Conservation (phyloP, 2,329 filamentous ascomycete species). For the Emydomyces testavorans region DNA sequence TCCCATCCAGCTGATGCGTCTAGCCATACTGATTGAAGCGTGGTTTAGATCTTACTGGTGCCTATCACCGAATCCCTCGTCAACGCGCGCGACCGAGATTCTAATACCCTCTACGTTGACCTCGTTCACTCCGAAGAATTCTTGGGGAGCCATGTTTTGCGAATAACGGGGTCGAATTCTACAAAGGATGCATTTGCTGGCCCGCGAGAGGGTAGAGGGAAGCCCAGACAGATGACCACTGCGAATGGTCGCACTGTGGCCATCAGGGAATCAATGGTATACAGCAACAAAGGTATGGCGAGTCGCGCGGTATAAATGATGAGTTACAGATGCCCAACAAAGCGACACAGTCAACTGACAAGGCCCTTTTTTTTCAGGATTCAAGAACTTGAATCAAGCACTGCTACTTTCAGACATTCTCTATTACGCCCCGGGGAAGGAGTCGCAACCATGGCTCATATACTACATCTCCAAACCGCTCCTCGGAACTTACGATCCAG, state of each 20-base stretch:
- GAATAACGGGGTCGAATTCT: constrained; percentile 50
- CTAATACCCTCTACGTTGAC: constrained; percentile 63
- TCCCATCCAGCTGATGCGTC: background rate
- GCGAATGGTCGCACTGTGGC: constrained; percentile 87
- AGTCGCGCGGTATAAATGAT: background rate
- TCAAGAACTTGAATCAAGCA: constrained; percentile 81
- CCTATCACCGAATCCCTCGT: constrained; percentile 87
- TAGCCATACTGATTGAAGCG: constrained; percentile 13
- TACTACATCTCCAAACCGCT: constrained; percentile 91
- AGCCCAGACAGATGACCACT: constrained; percentile 88
- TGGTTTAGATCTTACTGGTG: constrained; percentile 63
- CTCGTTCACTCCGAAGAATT: constrained; percentile 87
- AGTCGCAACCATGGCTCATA: constrained; percentile 86
- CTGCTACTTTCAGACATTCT: constrained; percentile 72
- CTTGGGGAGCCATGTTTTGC: constrained; percentile 88
- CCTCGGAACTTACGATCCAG: constrained; percentile 69
- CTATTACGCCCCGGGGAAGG: constrained; percentile 80
- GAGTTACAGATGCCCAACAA: background rate
- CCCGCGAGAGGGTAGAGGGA: constrained; percentile 75
- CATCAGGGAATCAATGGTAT: constrained; percentile 83
- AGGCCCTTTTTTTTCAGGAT: constrained; percentile 54
- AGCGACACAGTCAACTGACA: background rate
- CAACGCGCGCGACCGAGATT: constrained; percentile 76
- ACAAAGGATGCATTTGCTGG: constrained; percentile 48
- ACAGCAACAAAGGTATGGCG: constrained; percentile 83